Conservation (phyloP, 2,329 filamentous ascomycete genomes). For the Paecilomyces formosus region DNA sequence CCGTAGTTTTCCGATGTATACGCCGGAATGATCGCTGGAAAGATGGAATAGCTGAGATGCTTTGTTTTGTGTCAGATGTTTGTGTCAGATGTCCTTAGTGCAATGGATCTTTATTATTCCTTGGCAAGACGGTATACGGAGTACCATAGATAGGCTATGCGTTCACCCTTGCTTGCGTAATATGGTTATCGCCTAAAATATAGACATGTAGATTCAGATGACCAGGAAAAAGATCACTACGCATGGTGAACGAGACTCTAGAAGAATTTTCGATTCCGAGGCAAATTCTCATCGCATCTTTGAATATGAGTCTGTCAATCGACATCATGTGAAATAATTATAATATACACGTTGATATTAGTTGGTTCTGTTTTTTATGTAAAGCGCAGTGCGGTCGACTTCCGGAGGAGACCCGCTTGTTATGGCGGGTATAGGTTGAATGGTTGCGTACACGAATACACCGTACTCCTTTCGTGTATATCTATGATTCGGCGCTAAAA, state of each 20-base stretch:
- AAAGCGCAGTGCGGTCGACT: not conserved
- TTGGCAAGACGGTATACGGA: not conserved
- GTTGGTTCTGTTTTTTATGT: too few relatives aligned
- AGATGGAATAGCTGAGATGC: not conserved
- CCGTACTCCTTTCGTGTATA: not conserved
- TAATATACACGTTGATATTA: too few relatives aligned
- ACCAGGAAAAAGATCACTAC: not conserved
- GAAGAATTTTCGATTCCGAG: not conserved
- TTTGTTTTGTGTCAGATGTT: too few relatives aligned
- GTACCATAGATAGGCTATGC: not conserved
- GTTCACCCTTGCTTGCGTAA: not conserved
- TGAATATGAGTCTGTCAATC: too few relatives aligned
- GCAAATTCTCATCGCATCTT: not conserved
- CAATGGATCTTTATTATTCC: not conserved
- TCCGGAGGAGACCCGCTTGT: not conserved
- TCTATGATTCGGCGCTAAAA: not conserved
- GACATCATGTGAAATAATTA: too few relatives aligned
- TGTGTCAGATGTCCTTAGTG: not conserved
- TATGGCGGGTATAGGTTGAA: too few relatives aligned
- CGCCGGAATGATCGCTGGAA: too few relatives aligned
- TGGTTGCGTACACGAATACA: too few relatives aligned
- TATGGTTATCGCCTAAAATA: not conserved
- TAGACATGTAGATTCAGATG: not conserved
- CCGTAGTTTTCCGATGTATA: not conserved
- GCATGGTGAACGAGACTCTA: not conserved